These are phyloP conservation scores for Pleurotus salmoneostramineus DNA, from an alignment of 768 basidiomycete genomes.

Conservation along the genomic window DNA sequence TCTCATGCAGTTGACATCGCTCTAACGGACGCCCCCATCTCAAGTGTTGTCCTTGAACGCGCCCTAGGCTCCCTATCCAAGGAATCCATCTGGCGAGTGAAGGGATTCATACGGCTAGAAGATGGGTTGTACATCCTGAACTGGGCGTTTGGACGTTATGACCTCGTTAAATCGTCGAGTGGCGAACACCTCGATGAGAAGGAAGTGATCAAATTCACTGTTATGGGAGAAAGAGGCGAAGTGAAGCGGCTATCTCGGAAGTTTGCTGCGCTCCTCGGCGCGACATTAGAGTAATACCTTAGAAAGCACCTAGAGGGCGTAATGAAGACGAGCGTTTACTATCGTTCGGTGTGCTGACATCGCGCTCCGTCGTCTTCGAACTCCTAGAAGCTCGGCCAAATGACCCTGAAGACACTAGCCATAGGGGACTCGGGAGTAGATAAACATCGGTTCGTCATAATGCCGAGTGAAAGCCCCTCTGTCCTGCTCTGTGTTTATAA, in stretches of 20 bases:
- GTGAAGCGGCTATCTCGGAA: constrained; percentile 52
- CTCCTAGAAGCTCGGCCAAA: too few species aligned
- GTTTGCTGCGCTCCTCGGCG: constrained; percentile 47
- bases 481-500: too few species aligned
- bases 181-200: constrained; percentile 25
- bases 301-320: too few species aligned
- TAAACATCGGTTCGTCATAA: too few species aligned
- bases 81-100: constrained; percentile 77
- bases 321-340: too few species aligned
- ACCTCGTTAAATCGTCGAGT: constrained; percentile 36
- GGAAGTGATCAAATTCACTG: constrained; percentile 58
- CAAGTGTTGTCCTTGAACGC: constrained; percentile 26
- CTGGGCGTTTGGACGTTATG: constrained; percentile 91
- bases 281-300: constrained; percentile 21
- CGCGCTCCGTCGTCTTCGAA: too few species aligned
- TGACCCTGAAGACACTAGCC: too few species aligned
- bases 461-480: too few species aligned
- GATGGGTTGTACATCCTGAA: constrained; percentile 62
- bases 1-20: constrained; percentile 14
- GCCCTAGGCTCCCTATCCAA: constrained; percentile 56
- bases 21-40: constrained; percentile 1
- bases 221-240: constrained; percentile 90
- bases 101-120: constrained; percentile 72
- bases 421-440: too few species aligned
- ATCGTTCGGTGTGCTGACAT: too few species aligned